Base-by-base conservation (phyloP, 2,329 filamentous ascomycete species). In the Colletotrichum endophyticum region DNA sequence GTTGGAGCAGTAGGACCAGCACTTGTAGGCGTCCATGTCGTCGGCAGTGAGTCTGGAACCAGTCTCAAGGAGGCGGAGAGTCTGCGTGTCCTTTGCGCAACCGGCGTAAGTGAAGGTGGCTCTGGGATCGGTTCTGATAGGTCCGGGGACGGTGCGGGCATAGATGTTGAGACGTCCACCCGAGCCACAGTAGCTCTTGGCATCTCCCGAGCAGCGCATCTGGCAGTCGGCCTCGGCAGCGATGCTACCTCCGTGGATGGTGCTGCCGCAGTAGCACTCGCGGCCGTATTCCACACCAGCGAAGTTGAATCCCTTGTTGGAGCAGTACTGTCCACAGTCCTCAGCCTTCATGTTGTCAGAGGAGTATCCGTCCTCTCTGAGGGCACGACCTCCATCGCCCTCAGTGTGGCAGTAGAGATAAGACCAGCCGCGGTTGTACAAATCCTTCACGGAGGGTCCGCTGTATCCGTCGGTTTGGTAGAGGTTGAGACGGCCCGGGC, bases 1-100 rank as follows among this genome's bases (percentile, higher is more conserved):
- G 36, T 25, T 78, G 9, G 86, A 82, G 81, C 91, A 92, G 81
- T 88, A 87, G 7, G 83, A 81, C 66, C 90, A 84, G 79, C 90
- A 91, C 27, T 85, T 86, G 66, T 84, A 85, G 80, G 84, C 86
- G 78, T 83, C 86, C 80, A 88, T 84, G n/a, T 86, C 86, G 39
- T 89, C 79, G 71, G 87, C 82, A 28, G 86, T 84, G 62, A 86
- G 85, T 34, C 84, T 77, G 70, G 86, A 82, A 74, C 84, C 84
- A 22, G 80, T 81, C n/a, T 68, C 66, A 1, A 90, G 83, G 11
- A 84, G 84, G 53, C 88, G 87, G 9, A 78, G 77, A 6, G 69
- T 68, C 11, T 79, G 70, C 9, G 80, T 69, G 71, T 86, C 85
- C 80, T 86, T 84, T 83, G 84, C 89, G 82, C 88, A 90, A 70